Conservation (phyloP, 345 rosid species). For the Fremontodendron californicum region DNA sequence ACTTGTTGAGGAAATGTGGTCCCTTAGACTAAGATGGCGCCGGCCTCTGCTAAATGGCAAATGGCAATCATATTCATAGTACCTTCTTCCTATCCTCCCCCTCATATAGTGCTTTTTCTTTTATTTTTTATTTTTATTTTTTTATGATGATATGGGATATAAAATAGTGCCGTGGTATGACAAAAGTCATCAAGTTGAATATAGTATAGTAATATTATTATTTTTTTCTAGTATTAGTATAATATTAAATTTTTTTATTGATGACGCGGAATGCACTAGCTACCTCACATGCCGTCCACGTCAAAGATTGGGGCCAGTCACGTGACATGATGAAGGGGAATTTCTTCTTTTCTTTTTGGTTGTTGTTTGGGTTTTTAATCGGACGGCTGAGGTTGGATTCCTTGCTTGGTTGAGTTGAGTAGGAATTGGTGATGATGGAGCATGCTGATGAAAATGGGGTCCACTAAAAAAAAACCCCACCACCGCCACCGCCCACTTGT, state of each 20-base stretch:
- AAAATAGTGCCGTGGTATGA: background rate
- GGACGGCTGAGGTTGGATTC: constrained; percentile 34
- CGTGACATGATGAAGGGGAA: constrained; percentile 19
- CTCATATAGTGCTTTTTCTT: background rate
- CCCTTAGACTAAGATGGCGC: background rate
- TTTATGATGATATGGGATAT: background rate
- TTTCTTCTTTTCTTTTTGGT: background rate
- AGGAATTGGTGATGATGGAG: constrained; percentile 11
- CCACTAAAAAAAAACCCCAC: constrained; percentile 9
- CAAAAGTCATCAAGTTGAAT: too few relatives aligned
- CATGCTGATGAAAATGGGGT: constrained; percentile 28
- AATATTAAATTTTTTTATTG: background rate
- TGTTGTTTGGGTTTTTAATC: constrained; percentile 11
- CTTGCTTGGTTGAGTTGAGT: constrained; percentile 15
- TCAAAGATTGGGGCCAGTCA: constrained; percentile 24
- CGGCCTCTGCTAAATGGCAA: background rate
- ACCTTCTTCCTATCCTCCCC: background rate
- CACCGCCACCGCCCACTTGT: constrained; percentile 28
- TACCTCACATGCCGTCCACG: constrained; percentile 30
- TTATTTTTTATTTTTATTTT: too few relatives aligned
- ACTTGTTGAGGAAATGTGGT: too few relatives aligned
- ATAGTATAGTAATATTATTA: too few relatives aligned
- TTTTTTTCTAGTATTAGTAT: too few relatives aligned
- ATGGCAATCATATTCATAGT: background rate
- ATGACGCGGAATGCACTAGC: constrained; percentile 37